Evolutionary conservation across 164 flowering plant species (phyloP).

Genomic region (Hamamelis virginiana): DNA sequence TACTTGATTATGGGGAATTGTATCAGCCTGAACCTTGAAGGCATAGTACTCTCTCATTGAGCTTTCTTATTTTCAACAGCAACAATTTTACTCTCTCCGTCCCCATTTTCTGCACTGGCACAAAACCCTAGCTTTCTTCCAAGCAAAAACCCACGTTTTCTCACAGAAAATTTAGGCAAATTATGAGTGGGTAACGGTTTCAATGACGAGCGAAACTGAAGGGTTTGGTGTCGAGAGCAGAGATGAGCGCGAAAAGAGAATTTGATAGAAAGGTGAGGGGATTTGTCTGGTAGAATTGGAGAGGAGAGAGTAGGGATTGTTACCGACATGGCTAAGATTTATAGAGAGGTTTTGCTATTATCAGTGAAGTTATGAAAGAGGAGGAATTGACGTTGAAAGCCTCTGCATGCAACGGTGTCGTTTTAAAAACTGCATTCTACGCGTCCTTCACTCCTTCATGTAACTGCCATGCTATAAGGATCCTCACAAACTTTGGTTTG

Average conservation of each 20-base stretch:
- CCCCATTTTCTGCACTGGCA: slow-evolving; percentile 24
- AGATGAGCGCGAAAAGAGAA: too few species aligned
- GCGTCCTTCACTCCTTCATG: too few species aligned
- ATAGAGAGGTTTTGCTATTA: slow-evolving; percentile 1
- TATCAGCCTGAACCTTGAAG: slow-evolving; percentile 63
- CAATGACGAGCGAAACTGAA: slow-evolving; percentile 8
- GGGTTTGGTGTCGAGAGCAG: not conserved
- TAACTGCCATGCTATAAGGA: too few species aligned
- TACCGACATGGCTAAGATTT: slow-evolving; percentile 15
- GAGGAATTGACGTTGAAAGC: too few species aligned
- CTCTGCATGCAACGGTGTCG: too few species aligned
- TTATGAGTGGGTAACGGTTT: not conserved
- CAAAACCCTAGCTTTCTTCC: slow-evolving; percentile 10
- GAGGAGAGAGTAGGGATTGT: slow-evolving; percentile 10
- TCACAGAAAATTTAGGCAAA: slow-evolving; percentile 8
- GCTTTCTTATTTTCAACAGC: slow-evolving; percentile 39
- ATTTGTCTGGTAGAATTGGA: slow-evolving; percentile 2
- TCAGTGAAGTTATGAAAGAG: not conserved
- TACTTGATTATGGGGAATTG: too few species aligned
- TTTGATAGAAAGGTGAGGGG: too few species aligned
- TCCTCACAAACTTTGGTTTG: too few species aligned
- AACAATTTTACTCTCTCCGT: slow-evolving; percentile 13
- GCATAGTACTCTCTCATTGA: slow-evolving; percentile 64
- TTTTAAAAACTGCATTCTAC: too few species aligned
- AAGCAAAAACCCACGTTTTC: slow-evolving; percentile 9